Evolutionary conservation across 179 eudicot genomes (phyloP).

Genomic region (Silene noctiflora): DNA sequence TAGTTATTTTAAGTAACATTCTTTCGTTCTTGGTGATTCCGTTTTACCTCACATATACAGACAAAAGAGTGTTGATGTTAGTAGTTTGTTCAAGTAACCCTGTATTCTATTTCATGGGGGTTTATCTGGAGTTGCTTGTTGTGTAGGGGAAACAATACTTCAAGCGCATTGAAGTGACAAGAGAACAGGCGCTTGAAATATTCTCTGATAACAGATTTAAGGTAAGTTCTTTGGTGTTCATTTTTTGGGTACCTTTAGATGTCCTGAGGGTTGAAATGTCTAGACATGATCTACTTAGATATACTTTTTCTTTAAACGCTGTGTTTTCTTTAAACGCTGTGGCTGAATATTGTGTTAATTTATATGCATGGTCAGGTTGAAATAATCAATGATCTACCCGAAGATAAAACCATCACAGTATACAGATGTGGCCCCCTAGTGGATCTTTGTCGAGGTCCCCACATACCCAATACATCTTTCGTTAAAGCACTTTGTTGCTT

Average conservation of each 20-base stretch:
- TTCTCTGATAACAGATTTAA: slow-evolving; percentile 88
- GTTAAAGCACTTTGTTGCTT: slow-evolving; percentile 85
- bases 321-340: background rate
- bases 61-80: background rate
- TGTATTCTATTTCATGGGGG: background rate
- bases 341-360: slow-evolving; percentile 9
- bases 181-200: slow-evolving; percentile 84
- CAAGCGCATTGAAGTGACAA: slow-evolving; percentile 90
- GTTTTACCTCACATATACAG: background rate
- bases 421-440: slow-evolving; percentile 98
- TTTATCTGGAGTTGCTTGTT: background rate
- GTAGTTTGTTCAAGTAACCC: background rate
- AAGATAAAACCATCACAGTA: slow-evolving; percentile 93
- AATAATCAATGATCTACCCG: slow-evolving; percentile 86
- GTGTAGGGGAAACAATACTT: slow-evolving; percentile 87
- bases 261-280: background rate
- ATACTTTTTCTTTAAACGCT: background rate
- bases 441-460: slow-evolving; percentile 98
- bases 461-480: slow-evolving; percentile 90
- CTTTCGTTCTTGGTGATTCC: background rate
- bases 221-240: slow-evolving; percentile 34
- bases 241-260: background rate
- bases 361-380: slow-evolving; percentile 51
- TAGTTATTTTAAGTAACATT: background rate
- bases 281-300: background rate